phyloP scores from a whole-genome alignment of 768 basidiomycete genomes.

The Lanmaoa rubissima region DNA sequence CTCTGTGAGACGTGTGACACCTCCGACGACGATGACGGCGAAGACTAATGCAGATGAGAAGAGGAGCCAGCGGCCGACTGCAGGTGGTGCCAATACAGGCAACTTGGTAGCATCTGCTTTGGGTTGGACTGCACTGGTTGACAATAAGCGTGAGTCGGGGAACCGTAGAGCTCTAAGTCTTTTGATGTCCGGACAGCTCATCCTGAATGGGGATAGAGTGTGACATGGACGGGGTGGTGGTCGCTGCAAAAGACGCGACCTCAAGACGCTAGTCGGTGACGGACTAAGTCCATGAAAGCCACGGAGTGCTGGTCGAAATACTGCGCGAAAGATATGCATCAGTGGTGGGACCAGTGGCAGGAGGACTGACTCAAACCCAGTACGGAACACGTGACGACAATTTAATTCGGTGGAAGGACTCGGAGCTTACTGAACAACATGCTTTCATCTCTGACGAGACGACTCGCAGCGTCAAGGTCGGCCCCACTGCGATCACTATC shows the following conservation, averaged over 20 bases:
- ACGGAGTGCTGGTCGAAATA: conserved; percentile 16
- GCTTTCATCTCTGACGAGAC: conserved; percentile 33
- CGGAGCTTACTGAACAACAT: conserved; percentile 2
- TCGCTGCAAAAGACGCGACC: conserved; percentile 9
- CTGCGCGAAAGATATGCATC: conserved; percentile 25
- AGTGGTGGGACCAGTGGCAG: no score
- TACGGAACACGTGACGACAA: conserved; percentile 17
- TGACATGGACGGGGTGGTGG: neutral
- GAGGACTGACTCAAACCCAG: neutral
- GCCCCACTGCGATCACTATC: conserved; percentile 24
- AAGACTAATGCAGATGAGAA: conserved; percentile 83
- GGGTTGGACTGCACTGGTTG: conserved; percentile 27
- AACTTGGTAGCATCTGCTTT: conserved; percentile 30
- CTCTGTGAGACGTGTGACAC: conserved; percentile 92
- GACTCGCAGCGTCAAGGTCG: conserved; percentile 27
- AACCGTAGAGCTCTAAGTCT: conserved; percentile 9
- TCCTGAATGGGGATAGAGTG: conserved; percentile 6
- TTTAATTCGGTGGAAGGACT: neutral
- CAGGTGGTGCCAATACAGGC: conserved; percentile 61
- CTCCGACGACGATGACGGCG: conserved; percentile 92
- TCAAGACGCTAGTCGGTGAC: conserved; percentile 1
- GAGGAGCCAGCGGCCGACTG: conserved; percentile 84
- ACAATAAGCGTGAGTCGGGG: conserved; percentile 41
- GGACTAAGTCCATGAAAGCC: conserved; percentile 4
- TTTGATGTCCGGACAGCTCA: neutral